Conservation (phyloP, 2,329 filamentous ascomycete species). For the Penicillium sp. region DNA sequence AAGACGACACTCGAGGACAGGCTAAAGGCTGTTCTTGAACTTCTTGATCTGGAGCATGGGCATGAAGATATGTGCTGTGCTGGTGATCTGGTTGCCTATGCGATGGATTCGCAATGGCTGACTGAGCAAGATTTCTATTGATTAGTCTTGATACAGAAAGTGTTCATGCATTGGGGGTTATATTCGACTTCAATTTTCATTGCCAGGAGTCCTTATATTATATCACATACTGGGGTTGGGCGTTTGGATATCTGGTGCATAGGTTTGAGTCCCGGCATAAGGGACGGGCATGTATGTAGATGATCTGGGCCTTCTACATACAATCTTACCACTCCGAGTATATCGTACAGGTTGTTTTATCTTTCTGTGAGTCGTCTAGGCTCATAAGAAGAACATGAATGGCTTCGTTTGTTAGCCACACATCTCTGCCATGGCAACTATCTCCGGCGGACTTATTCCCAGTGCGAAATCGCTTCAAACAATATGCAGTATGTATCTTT, state of each 20-base stretch:
- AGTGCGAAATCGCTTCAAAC: too few relatives aligned
- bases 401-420: not conserved
- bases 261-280: not conserved
- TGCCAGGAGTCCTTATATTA: not conserved
- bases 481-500: not conserved
- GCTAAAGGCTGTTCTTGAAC: constrained; percentile 31
- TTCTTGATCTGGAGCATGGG: constrained; percentile 39
- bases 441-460: too few relatives aligned
- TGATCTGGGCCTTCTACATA: not conserved
- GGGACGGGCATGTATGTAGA: not conserved
- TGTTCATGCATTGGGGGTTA: not conserved
- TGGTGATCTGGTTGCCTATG: constrained; percentile 43
- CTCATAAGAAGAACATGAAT: not conserved
- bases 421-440: not conserved
- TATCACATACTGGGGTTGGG: not conserved
- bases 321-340: not conserved
- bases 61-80: constrained; percentile 44
- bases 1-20: constrained; percentile 33
- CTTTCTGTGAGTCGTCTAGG: too few relatives aligned
- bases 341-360: not conserved
- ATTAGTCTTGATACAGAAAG: not conserved
- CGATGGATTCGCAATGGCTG: constrained; percentile 43
- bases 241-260: not conserved
- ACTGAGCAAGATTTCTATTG: constrained; percentile 36
- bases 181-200: not conserved